phyloP scores from a whole-genome alignment of 441 rosid genomes.

The Melastoma candidum region DNA sequence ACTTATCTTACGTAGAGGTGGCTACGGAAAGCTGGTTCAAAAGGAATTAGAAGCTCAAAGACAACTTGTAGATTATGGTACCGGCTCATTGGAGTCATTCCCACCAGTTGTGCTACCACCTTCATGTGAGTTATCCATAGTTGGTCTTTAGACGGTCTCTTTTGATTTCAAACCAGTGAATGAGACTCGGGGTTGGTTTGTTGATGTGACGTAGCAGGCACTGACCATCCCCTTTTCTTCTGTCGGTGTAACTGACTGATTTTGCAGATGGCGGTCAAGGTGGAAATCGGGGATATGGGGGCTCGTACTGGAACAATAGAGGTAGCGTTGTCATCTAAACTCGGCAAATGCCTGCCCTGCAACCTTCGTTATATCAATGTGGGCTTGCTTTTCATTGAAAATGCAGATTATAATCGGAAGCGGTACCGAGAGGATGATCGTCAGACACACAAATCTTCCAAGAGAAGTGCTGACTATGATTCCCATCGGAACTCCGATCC shows the following conservation, averaged over 20 bases:
- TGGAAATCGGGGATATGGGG: conserved; percentile 56
- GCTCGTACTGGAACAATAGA: conserved; percentile 40
- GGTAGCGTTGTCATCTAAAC: conserved; percentile 22
- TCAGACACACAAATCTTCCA: conserved; percentile 45
- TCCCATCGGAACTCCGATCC: conserved; percentile 64
- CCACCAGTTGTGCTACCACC: conserved; percentile 47
- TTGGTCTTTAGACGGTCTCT: background rate
- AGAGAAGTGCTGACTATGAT: conserved; percentile 63
- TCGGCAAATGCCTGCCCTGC: conserved; percentile 1
- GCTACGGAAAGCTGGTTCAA: conserved; percentile 94
- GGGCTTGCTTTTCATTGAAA: conserved; percentile 11
- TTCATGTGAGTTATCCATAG: conserved; percentile 48
- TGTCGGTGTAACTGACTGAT: background rate
- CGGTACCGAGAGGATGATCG: conserved; percentile 80
- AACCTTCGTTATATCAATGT: background rate
- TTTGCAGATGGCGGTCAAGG: conserved; percentile 72
- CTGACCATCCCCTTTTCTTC: conserved; percentile 3
- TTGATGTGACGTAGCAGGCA: background rate
- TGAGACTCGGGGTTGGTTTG: background rate
- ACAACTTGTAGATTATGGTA: conserved; percentile 89
- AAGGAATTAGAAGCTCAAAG: conserved; percentile 86
- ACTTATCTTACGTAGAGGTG: conserved; percentile 80
- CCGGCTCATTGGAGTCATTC: conserved; percentile 76
- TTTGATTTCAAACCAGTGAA: background rate
- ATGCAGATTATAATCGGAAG: conserved; percentile 65